Conservation (phyloP, 1,284 basidiomycete genomes). For the Malassezia pachydermatis region DNA sequence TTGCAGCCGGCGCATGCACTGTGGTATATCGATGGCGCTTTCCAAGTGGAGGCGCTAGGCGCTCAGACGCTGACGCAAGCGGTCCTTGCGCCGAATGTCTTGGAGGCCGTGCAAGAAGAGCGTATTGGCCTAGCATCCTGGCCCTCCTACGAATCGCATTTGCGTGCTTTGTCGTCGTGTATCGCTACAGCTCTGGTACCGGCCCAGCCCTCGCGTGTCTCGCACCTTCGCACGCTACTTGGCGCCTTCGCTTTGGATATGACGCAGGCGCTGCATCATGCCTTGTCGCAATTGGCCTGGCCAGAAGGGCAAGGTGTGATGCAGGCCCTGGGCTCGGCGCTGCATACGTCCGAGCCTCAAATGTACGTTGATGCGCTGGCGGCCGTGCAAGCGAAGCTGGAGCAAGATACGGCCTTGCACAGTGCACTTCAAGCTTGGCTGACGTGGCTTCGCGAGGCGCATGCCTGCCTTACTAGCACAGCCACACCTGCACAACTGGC, state of each 20-base stretch:
- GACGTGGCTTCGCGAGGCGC: slow-evolving; percentile 5
- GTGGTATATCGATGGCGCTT: slow-evolving; percentile 3
- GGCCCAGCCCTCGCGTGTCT: neutral
- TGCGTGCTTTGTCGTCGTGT: neutral
- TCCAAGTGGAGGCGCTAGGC: neutral
- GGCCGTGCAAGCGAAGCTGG: neutral
- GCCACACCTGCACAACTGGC: slow-evolving; percentile 48
- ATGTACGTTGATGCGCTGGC: neutral
- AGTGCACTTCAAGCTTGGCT: slow-evolving; percentile 5
- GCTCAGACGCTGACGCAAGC: slow-evolving; percentile 1
- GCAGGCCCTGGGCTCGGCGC: neutral
- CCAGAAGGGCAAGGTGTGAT: neutral
- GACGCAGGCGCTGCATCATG: neutral
- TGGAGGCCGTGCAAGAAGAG: neutral
- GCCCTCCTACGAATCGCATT: slow-evolving; percentile 4
- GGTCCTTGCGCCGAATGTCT: neutral
- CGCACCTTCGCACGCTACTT: neutral
- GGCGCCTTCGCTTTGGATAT: neutral
- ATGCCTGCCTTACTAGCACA: neutral
- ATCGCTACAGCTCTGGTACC: neutral
- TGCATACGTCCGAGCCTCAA: neutral
- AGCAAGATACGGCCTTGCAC: neutral
- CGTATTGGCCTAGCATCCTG: slow-evolving; percentile 6
- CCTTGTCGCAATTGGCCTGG: neutral
- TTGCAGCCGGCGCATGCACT: slow-evolving; percentile 1